Base-by-base conservation (phyloP, 345 rosid genomes). In the Rhodamnia argentea region DNA sequence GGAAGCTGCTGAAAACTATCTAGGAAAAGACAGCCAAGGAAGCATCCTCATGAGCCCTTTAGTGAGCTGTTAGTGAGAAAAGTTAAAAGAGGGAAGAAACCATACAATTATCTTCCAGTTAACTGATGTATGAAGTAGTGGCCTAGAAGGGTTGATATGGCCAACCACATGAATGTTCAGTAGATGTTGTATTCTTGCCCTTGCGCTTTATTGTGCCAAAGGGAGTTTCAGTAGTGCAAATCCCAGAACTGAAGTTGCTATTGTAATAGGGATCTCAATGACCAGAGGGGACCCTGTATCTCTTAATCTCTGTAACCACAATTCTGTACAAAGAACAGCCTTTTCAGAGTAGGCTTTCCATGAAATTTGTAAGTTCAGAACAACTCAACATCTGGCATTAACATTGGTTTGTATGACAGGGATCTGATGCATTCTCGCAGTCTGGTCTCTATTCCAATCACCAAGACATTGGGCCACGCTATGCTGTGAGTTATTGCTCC, bases 381-480 rank as follows among this genome's bases (percentile, higher is more conserved):
- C 47, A 22, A 18, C 26, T 24, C 47, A 32, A 70, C 81, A 37
- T 70, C 81, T 5, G 59, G 84, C 40, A 64, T 64, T 84, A 64
- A 58, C 44, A 42, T 85, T 64, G 54, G 40, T 54, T 78, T 75
- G n/a, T 64, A 87, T 89, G 85, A 74, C 91, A 96, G 99, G 99
- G 98, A 62, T 92, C 97, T 64, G 98, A 97, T 87, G 98, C 99
- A 84, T 97, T 97, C 90, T 97, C 98, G 13, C 99, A 97, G 85
- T 97, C 98, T 37, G 99, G 99, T 87, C 96, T 97, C 83, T 97
- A 96, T 88, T 97, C 99, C 88, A 96, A 96, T 91, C 99, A 97
- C 90, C 99, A 97, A 93, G 98, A 96, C 90, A 97, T 97, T 89
- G 98, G 97, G 85, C 98, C 96, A 1, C 98, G 98, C 47, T 97